Base-by-base conservation (phyloP, 805 yeast genomes). In the Ogataea ganodermae region DNA sequence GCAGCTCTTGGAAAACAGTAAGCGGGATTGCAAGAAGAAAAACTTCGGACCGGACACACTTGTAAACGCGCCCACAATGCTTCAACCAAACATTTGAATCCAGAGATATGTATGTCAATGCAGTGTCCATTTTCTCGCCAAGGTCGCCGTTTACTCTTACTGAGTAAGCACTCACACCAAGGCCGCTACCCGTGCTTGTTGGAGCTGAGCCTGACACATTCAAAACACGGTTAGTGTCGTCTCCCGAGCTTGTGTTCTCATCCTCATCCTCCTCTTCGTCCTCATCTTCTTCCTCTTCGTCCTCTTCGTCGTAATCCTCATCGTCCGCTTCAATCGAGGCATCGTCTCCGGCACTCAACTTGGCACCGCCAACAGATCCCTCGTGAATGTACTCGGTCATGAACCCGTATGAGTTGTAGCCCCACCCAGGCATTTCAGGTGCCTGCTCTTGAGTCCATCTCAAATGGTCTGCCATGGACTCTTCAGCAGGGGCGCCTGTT, bases 81-180 rank as follows among this genome's bases (percentile, higher is more conserved):
- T 86, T 84, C 53, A 86, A 68, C 91, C 92, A 86, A 48, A 85
- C 80, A 53, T 87, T 86, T 1, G 94, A 86, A 65, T 86, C 95
- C 47, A 86, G 69, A 0, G 88, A 78, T 45, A 85, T 73, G 56
- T 73, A 74, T 0, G 88, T 81, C 18, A 79, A 59, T 14, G 74
- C 62, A 10, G 79, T 74, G 61, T 82, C 86, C 74, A 82, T 80
- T 35, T 73, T 66, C 39, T 75, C 77, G 4, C 84, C 83, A 30
- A 81, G 63, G 58, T 80, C 73, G 7, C 86, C 86, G 38, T 65
- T 50, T 38, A 62, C 46, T 26, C 48, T 51, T 18, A 54, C 42
- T 10, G 51, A 10, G n/a, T 49, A 44, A 5, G 55, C 48, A 16
- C 44, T 35, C 30, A 27, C 30, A 13, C 14, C 14, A n/a, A 4